Evolutionary conservation across 2,329 filamentous ascomycete genomes (phyloP), one percentile per base, ranked within the genome.

Genomic region (Fusarium scirpi): DNA sequence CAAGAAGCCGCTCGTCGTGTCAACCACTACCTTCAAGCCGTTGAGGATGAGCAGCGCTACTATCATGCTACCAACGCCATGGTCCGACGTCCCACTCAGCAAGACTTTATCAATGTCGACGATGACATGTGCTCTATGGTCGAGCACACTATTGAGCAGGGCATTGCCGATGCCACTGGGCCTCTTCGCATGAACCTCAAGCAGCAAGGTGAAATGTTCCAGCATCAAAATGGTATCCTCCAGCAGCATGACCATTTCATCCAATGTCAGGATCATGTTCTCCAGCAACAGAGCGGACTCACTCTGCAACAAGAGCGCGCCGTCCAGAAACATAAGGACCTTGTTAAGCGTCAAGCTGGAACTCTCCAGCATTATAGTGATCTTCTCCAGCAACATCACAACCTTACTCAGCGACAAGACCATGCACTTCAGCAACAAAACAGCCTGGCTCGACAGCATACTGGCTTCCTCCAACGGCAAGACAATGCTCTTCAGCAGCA

Each of bases 131-230:
- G 69, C 32, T 71, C 74, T 4, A 72, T 79, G 25, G 64, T 79
- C 16, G 79, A 80, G 41, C 67, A 78, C 12, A 70, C 68, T 6
- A 78, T 78, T 1, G 79, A 81, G 29, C 71, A 78, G n/a, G 74
- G 76, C 12, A 74, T 80, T 29, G 69, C 76, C 0, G 77, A 78
- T 34, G 79, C 79, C 1, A 71, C 78, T 9, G 68, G 67, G 0
- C 79, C 78, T 5, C 58, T 80, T 12, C 72, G 77, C 5, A 48
- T 79, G 22, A 77, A 79, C 11, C 54, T 75, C 40, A 58, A 72
- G 4, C 61, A 75, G n/a, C 78, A 79, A 49, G 74, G 72, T 22
- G 68, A 75, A 15, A 60, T 66, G n/a, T 41, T 62, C 13, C 60
- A 62, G 8, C 40, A 62, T 2, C 59, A 62, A 2, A 52, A 40